phyloP scores from a whole-genome alignment of 208 protist genomes.

The Leptomonas pyrrhocoris region DNA sequence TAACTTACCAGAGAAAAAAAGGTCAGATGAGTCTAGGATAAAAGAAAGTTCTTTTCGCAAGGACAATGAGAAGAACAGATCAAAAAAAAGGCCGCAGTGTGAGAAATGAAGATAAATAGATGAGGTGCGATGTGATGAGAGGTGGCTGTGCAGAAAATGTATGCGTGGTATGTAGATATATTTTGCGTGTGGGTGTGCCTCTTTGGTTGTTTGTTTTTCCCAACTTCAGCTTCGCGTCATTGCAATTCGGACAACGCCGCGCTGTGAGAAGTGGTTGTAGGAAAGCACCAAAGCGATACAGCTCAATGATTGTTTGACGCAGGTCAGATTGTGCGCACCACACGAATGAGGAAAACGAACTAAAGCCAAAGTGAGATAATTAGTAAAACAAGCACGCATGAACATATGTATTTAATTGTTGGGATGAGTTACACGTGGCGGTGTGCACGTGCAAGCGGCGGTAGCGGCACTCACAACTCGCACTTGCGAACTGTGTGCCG shows the following conservation, averaged over 20 bases:
- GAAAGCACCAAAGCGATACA: neutral
- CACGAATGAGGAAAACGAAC: no score
- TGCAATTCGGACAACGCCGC: slow-evolving; percentile 22
- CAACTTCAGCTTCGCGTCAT: slow-evolving; percentile 13
- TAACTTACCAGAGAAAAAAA: slow-evolving; percentile 20
- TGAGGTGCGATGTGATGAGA: neutral
- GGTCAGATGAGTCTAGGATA: slow-evolving; percentile 1
- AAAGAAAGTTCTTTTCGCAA: neutral
- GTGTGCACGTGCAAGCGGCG: no score
- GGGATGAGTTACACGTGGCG: no score
- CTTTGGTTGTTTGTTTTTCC: slow-evolving; percentile 1
- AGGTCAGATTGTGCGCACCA: no score
- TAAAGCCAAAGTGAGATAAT: no score
- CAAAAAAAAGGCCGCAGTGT: neutral
- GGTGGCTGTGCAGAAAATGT: neutral
- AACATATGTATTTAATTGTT: no score
- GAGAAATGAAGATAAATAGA: neutral
- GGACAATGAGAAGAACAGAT: neutral
- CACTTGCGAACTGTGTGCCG: no score
- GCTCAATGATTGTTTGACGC: no score
- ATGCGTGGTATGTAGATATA: neutral
- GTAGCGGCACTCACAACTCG: no score
- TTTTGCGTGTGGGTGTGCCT: neutral
- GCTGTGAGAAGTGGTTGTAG: neutral
- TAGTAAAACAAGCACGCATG: no score